Evolutionary conservation across 2,329 filamentous ascomycete species (phyloP), one percentile per base, ranked within the genome.

Genomic region (Trichoderma asperellum): DNA sequence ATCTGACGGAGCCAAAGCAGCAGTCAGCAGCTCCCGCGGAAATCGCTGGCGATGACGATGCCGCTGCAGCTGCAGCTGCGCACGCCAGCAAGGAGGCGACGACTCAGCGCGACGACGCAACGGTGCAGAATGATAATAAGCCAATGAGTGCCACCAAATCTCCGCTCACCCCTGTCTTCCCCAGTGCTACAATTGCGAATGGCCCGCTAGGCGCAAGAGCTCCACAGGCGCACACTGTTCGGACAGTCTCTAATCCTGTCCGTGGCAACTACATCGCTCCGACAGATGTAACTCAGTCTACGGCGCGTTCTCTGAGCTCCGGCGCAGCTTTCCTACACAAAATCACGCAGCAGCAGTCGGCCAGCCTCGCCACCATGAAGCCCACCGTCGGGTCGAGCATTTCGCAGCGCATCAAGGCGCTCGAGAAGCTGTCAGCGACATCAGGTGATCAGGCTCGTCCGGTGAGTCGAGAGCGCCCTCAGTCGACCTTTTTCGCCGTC

Each of bases 321-420:
- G 85, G 88, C 27, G 83, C 87, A 8, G 84, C 86, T 14, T 88
- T 84, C 73, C 74, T 87, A 68, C 85, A 87, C 73, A 86, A 83
- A 70, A 81, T 86, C 59, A 82, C 82, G 8, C 87, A 86, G 71
- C 86, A 88, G 73, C 79, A 83, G 35, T 79, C 79, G 16, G 77
- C 86, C 16, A 85, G 85, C 63, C 76, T 91, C 61, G 34, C 57
- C 49, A 82, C 85, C 58, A 79, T 77, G 68, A 96, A 94, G 78
- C 86, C 90, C 73, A 96, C 92, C 75, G 87, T 98, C 29, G 94
- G 93, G 8, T 94, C 92, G 10, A 94, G 93, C 73, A 97, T 99
- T 71, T 96, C 95, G 3, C 93, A 95, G 78, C 91, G 96, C 53
- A 98, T 98, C 78, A 96, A 97, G 79, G 94, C 94, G 7, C 84